Base-by-base conservation (phyloP, 805 yeast genomes). In the Candida ovalis region DNA sequence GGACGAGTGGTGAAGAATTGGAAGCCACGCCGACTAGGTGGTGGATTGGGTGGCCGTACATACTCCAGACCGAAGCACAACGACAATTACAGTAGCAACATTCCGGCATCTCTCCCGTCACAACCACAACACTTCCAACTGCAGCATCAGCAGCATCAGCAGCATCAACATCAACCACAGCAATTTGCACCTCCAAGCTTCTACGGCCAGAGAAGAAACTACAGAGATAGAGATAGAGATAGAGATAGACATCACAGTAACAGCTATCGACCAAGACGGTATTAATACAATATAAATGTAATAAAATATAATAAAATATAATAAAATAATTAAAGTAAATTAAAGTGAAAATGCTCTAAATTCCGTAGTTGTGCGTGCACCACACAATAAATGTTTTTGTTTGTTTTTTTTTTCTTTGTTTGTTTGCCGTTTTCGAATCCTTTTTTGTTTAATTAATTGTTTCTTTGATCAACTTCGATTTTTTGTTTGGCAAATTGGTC, bases 21-120 rank as follows among this genome's bases (percentile, higher is more conserved):
- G 86, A 76, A 74, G 47, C 94, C 95, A 0, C 62, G 86, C 56
- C 64, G 92, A 49, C 70, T 92, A 2, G 97, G 96, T 1, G 97
- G 97, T 3, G 97, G 97, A 0, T 66, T 87, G n/a, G 97, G 97
- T 3, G 96, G 96, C 1, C 52, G 68, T 45, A 42, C 43, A 17
- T 46, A 50, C 27, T 50, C 43, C 4, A 48, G 46, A 25, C 45
- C 48, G 18, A 45, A 3, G 5, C 25, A 10, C 10, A 8, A 21
- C 40, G 21, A 17, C n/a, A 18, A 37, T 3, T 19, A 7, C 24
- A 30, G 17, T 15, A 30, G 35, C 35, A 30, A 15, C 35, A 30
- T 10, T 25, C 10, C 28, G 35, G 15, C 15, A 12, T 30, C 35
- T 6, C 35, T 30, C 4, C 38, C 38, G 5, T 17, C 38, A 13